Base-by-base conservation (phyloP, 2,329 filamentous ascomycete genomes). In the Ceratocystis alfenasii region DNA sequence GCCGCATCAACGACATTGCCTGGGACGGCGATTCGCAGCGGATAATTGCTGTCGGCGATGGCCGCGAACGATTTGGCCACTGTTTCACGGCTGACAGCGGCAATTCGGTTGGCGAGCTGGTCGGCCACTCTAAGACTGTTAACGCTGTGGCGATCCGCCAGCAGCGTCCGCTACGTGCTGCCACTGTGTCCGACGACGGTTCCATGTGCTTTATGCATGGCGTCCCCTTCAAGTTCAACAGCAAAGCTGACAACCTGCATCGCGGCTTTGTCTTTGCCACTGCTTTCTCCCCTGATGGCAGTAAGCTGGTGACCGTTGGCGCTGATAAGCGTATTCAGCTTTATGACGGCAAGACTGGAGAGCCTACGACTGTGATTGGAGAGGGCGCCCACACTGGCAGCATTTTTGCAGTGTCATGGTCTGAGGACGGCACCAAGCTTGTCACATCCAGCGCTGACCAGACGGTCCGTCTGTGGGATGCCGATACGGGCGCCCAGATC, bases 21-120 rank as follows among this genome's bases (percentile, higher is more conserved):
- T 99, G 94, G 92, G 94, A 97, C 72, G 93, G 92, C 66, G 94
- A 99, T 76, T 95, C 89, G 68, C 92, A 96, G 78, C 87, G 94
- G 62, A 87, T 99, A 73, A 96, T 97, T 72, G 94, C 93, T 2
- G 93, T 99, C 4, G 94, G 94, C 57, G 89, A 97, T 71, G 94
- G 94, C 63, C 92, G 93, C 73, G 91, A 97, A 78, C 84, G 90
- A 66, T 96, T 90, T 74, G 93, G 93, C 15, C 89, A 93, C 75
- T 96, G 90, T 78, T 91, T 97, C 74, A 96, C 90, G 33, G 90
- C 89, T 70, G 94, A 97, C 76, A 95, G 90, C 73, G 94, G 94
- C 69, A 99, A 99, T 78, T 92, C 87, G 62, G 92, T 97, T 20
- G 94, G 94, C 67, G 93, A 97, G 77, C 89, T 99, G 70, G 88